phyloP scores from a whole-genome alignment of 768 basidiomycete genomes.

The Podaxis mareebaensis region DNA sequence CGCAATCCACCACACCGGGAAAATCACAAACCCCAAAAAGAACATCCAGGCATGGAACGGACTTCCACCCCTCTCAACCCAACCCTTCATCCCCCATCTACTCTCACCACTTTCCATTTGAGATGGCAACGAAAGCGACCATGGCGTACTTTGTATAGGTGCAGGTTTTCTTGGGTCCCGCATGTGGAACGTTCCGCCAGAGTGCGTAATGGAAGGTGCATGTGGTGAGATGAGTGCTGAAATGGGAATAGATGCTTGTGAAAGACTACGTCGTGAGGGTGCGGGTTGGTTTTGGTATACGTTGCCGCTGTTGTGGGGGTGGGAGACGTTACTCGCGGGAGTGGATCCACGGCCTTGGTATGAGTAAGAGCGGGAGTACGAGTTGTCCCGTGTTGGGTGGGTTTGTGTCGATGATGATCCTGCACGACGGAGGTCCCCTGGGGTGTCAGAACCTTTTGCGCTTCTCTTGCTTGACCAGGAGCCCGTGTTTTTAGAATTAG shows the following conservation, averaged over 20 bases:
- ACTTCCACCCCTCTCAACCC: constrained; percentile 52
- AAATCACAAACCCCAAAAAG: constrained; percentile 70
- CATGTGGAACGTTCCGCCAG: constrained; percentile 67
- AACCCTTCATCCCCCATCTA: constrained; percentile 33
- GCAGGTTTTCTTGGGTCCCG: constrained; percentile 73
- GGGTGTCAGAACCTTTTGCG: constrained; percentile 18
- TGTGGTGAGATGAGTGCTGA: constrained; percentile 78
- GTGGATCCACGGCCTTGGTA: too few species aligned
- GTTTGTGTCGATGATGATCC: constrained; percentile 25
- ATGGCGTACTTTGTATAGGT: constrained; percentile 57
- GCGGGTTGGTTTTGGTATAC: constrained; percentile 27
- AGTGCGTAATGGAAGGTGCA: constrained; percentile 66
- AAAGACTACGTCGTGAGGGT: constrained; percentile 55
- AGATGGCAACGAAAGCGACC: constrained; percentile 54
- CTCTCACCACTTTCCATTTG: constrained; percentile 28
- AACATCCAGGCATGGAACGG: constrained; percentile 78
- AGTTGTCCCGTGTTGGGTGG: constrained; percentile 23
- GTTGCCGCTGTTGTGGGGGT: neutral
- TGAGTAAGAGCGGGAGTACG: constrained; percentile 23
- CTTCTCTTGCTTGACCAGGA: constrained; percentile 46
- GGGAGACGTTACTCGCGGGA: too few species aligned
- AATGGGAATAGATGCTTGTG: constrained; percentile 76
- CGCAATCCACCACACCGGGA: constrained; percentile 66
- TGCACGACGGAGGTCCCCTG: constrained; percentile 21
- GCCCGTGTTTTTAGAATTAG: constrained; percentile 44